Evolutionary conservation across 1,139 yeast species (phyloP), one percentile per base, ranked within the genome.

Genomic region (Kazachstania sp.): DNA sequence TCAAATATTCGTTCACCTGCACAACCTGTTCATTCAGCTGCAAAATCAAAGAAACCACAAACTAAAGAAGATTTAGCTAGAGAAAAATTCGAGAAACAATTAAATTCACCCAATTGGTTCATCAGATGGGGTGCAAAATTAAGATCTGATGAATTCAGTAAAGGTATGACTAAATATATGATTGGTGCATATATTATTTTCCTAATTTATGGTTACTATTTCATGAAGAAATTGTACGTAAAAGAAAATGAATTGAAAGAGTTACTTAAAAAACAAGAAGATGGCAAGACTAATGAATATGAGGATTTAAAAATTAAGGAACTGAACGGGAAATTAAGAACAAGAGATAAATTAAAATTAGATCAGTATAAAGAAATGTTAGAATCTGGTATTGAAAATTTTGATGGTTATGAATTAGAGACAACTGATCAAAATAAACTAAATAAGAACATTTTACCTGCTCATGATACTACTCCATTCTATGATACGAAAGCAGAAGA

Each of bases 401-500:
- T 69, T 52, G 68, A 67, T 46, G 64, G 55, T n/a, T 65, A 72
- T 6, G 65, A 70, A 56, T 71, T 83, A 51, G 74, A 77, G 50
- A 77, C 79, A 13, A 69, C 75, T 15, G 78, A 81, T 31, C 74
- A 72, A 51, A 70, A 70, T 50, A 74, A 71, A 51, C 64, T 60
- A 58, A 55, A 70, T 65, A 58, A 62, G 39, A 71, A 73, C 51
- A 77, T 84, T 43, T 74, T 82, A 44, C 81, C 83, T 2, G 75
- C 95, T 1, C 75, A 78, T 58, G 97, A 90, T 62, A 85, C 97
- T 13, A 86, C 96, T 2, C 78, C 74, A 4, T 85, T 88, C 57
- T 92, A 84, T 62, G 94, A 92, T 51, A 66, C 68, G 2, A 78
- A 86, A 56, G 97, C 98, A 0, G 74, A 71, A 12, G 85, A 78